These are phyloP conservation scores for Aspergillus ustus DNA, from an alignment of 2,329 filamentous ascomycete species.

Conservation along the genomic window DNA sequence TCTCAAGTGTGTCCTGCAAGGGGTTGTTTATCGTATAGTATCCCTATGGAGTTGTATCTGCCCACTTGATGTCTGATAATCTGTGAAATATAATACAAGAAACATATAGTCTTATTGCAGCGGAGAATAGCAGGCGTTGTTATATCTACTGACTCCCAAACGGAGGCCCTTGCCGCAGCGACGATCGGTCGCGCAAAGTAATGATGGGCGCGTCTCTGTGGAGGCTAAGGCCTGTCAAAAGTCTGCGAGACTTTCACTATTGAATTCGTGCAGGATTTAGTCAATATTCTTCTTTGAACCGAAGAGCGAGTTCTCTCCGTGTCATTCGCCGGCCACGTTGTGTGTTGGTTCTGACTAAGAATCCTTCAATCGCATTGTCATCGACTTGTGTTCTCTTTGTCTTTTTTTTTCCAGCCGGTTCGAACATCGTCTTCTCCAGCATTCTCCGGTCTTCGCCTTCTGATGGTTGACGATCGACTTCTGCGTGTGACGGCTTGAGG, in stretches of 20 bases:
- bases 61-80: neutral
- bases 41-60: neutral
- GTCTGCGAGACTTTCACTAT: neutral
- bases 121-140: neutral
- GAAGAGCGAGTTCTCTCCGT: neutral
- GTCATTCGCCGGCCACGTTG: neutral
- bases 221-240: neutral
- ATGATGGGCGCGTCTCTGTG: neutral
- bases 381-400: neutral
- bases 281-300: neutral
- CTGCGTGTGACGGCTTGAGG: slow-evolving; percentile 9
- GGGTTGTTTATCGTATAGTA: slow-evolving; percentile 1
- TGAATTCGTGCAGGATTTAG: slow-evolving; percentile 4
- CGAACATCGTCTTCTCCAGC: neutral
- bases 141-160: slow-evolving; percentile 2
- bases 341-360: slow-evolving; percentile 15
- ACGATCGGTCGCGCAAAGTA: slow-evolving; percentile 5
- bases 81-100: slow-evolving; percentile 9
- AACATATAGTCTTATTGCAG: neutral
- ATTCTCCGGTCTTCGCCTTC: neutral
- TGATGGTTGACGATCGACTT: neutral
- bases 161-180: slow-evolving; percentile 16
- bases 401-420: neutral
- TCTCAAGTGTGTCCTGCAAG: neutral
- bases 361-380: slow-evolving; percentile 5